Evolutionary conservation across 768 basidiomycete genomes (phyloP), one percentile per base, ranked within the genome.

Genomic region (Lactarius sanguifluus): DNA sequence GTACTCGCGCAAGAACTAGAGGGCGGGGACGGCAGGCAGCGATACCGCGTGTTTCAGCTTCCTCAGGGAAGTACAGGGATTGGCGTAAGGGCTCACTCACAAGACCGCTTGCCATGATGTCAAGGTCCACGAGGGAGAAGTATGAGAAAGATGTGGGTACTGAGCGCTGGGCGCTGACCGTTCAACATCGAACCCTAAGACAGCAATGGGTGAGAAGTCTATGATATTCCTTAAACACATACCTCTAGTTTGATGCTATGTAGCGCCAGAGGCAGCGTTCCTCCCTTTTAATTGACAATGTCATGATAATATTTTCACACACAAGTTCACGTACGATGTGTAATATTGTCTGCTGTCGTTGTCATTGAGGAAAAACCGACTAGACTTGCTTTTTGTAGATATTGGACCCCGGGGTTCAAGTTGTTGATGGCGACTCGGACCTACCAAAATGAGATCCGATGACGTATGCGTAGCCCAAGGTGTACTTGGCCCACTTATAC

Each of bases 1-100:
- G 82, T 98, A 98, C 77, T 98, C 96, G 72, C 95, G 84, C 78
- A 98, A 80, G 81, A 94, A 94, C 76, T 90, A 88, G 3, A n/a
- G 10, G 28, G 25, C 1, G 2, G 34, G 4, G 7, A 6, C 25
- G 34, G 12, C 13, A 18, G 20, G 20, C 23, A 6, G 7, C n/a
- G n/a, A 47, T 16, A 36, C 30, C 47, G 30, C 20, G 13, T 41
- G 23, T 55, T 41, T 55, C 38, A 59, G 59, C 40, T 43, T 43
- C 7, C 40, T 18, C 2, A 7, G 6, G 15, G 18, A 38, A n/a
- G 10, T 43, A 20, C 9, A 52, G 7, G 8, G 9, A 96, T 76
- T 96, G 94, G 73, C 94, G 82, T 78, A 97, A 81, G 81, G 92
- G 92, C 74, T 88, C 88, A 59, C 66, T 67, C 52, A 67, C 66